Conservation (phyloP, 345 rosid genomes). For the Rhodomyrtus tomentosa region DNA sequence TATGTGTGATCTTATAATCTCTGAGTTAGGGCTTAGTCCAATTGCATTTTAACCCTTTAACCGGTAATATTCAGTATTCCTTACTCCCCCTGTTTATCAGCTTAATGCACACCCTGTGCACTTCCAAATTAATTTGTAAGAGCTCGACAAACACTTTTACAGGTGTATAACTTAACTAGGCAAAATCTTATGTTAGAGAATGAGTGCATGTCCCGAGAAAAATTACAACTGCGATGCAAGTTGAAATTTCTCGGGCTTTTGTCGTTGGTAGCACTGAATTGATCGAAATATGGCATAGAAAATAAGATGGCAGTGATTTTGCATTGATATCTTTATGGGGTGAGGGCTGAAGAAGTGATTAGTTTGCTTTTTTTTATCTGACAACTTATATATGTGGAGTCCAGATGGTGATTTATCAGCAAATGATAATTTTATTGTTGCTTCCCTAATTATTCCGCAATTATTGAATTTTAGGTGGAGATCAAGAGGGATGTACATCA, state of each 20-base stretch:
- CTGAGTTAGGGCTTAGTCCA: neutral
- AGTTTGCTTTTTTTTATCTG: neutral
- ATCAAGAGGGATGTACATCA: conserved; percentile 61
- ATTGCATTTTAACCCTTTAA: neutral
- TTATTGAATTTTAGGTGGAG: conserved; percentile 46
- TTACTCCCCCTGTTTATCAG: neutral
- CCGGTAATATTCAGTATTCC: neutral
- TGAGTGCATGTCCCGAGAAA: neutral
- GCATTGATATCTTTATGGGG: neutral
- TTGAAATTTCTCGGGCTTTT: neutral
- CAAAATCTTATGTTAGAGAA: neutral
- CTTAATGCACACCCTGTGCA: neutral
- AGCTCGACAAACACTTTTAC: neutral
- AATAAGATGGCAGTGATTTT: neutral
- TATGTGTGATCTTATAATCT: neutral
- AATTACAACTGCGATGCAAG: neutral
- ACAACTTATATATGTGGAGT: neutral
- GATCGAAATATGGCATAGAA: too few relatives aligned
- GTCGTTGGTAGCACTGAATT: neutral
- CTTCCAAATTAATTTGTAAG: neutral
- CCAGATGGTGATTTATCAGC: neutral
- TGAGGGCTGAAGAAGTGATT: neutral
- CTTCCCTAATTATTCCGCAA: neutral
- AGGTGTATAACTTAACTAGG: neutral
- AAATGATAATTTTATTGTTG: neutral